Evolutionary conservation across 768 basidiomycete genomes (phyloP), one percentile per base, ranked within the genome.

Genomic region (Sporobolomyces pararoseus): DNA sequence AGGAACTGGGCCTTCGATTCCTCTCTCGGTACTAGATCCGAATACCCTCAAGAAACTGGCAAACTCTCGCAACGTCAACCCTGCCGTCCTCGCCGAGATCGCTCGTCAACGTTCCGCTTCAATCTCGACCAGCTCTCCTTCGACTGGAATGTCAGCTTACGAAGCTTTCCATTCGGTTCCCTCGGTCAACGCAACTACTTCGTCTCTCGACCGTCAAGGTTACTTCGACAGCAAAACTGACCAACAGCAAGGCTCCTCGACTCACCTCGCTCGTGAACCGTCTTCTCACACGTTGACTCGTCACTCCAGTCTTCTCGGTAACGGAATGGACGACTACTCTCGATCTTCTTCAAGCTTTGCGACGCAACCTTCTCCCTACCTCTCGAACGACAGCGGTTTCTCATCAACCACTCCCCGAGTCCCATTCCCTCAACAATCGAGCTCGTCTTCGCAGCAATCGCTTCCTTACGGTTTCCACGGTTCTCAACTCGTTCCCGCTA

Each of bases 121-220:
- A 25, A 34, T 25, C 29, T 29, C 46, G 21, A 16, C 44, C 10
- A 9, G 52, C 14, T 29, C 71, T n/a, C 46, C 35, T 13, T 46
- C 58, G 58, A 59, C n/a, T 10, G 27, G 12, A 27, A 46, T 12
- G 32, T 53, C 82, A 29, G 84, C 88, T 2, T 91, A 85, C 77
- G 90, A 92, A 75, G 87, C 89, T 2, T 92, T 91, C 81, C 87
- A 90, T 77, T 85, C 86, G 1, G 84, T 87, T 1, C 74, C 82
- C 82, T 32, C 80, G 75, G 23, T 31, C n/a, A 6, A 31, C 14
- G 51, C 27, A 10, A 10, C 39, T 42, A 17, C 39, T 9, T 42
- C 39, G 39, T 23, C 46, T 23, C 46, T 47, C 46, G 46, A 6
- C 29, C 50, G 17, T 51, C 50, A 27, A 51, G 32, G 21, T 5